Percentiles rank a stretch among this genome's conserved stretches.
phyloP scores from a whole-genome alignment of 768 basidiomycete species.

The Mycena olivaceomarginata region DNA sequence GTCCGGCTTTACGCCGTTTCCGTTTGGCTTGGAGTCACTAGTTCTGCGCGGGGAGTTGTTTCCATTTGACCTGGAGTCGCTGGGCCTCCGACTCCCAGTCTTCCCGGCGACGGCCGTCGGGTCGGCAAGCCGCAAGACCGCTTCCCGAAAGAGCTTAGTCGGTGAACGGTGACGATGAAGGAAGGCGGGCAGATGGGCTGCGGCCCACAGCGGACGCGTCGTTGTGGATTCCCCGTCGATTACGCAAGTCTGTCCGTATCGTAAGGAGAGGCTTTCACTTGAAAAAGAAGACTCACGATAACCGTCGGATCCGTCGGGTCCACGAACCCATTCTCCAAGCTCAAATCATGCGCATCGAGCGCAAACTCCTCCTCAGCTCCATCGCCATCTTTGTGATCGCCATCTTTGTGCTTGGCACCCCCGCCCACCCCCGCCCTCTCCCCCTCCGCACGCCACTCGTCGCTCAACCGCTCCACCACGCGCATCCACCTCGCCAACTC shows the following conservation, averaged over 20 bases:
- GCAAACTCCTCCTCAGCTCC: constrained; percentile 78
- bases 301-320: constrained; percentile 79
- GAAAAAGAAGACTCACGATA: constrained; percentile 73
- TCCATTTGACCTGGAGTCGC: neutral
- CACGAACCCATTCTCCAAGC: constrained; percentile 90
- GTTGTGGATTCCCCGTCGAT: constrained; percentile 97
- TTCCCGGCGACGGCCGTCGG: constrained; percentile 22
- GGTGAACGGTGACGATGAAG: constrained; percentile 87
- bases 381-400: constrained; percentile 48
- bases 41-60: no score
- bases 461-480: constrained; percentile 77
- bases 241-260: constrained; percentile 79
- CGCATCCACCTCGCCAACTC: constrained; percentile 86
- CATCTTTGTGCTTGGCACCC: constrained; percentile 35
- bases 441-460: constrained; percentile 48
- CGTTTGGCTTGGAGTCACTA: constrained; percentile 37
- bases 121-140: constrained; percentile 70
- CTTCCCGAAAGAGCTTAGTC: constrained; percentile 81
- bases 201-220: constrained; percentile 89
- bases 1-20: constrained; percentile 33
- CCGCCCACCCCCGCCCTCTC: constrained; percentile 39
- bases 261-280: constrained; percentile 11
- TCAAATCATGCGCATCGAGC: constrained; percentile 91
- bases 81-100: neutral
- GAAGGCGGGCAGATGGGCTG: constrained; percentile 88